These are phyloP conservation scores for Aspergillus quadricinctus DNA, from an alignment of 2,329 filamentous ascomycete species.

Conservation along the genomic window DNA sequence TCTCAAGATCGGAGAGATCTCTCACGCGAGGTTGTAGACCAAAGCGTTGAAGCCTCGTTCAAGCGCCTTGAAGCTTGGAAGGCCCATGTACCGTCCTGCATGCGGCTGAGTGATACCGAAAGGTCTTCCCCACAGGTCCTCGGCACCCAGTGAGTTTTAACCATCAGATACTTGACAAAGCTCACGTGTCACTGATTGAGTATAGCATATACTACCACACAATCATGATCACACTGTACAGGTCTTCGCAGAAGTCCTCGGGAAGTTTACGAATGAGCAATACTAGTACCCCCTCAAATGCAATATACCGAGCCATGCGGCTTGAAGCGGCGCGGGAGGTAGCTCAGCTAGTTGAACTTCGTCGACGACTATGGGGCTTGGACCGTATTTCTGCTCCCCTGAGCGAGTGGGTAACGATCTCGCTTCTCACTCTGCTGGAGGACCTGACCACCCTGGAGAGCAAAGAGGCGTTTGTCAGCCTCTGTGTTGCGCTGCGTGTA, in stretches of 20 bases:
- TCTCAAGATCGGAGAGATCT: background rate
- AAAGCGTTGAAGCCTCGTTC: background rate
- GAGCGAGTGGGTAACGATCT: conserved; percentile 21
- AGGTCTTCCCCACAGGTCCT: background rate
- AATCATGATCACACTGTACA: conserved; percentile 25
- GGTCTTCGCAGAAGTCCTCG: background rate
- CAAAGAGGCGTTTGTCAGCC: conserved; percentile 14
- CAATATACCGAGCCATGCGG: conserved; percentile 8
- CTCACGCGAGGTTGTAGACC: background rate
- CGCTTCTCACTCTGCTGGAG: conserved; percentile 19
- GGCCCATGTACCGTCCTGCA: background rate
- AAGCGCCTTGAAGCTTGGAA: background rate
- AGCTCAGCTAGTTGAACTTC: conserved; percentile 13
- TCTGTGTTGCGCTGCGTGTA: conserved; percentile 10
- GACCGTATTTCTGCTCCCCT: conserved; percentile 20
- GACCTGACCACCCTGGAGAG: conserved; percentile 10
- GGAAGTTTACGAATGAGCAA: background rate
- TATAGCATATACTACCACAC: conserved; percentile 30
- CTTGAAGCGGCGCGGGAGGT: conserved; percentile 17
- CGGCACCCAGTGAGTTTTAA: background rate
- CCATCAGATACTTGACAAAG: background rate
- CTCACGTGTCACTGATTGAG: conserved; percentile 5
- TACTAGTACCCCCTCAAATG: conserved; percentile 3
- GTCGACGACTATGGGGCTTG: conserved; percentile 20
- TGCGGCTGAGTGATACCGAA: background rate